Base-by-base conservation (phyloP, 371 early-diverging fungal genomes). In the Mortierella sp. region DNA sequence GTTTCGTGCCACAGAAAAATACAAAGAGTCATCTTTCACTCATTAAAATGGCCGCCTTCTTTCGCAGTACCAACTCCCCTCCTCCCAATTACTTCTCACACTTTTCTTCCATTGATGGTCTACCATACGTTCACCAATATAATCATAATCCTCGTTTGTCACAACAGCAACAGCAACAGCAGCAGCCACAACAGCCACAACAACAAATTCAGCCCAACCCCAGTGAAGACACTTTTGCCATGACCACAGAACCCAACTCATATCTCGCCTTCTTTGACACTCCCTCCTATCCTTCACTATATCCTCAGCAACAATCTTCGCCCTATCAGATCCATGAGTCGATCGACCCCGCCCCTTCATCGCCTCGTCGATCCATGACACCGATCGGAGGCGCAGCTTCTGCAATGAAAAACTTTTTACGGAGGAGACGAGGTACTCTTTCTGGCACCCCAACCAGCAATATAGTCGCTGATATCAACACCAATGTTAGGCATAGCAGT, bases 381-480 rank as follows among this genome's bases (percentile, higher is more conserved):
- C 67, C 76, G 13, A 76, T 76, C 15, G 67, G 67, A 3, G 68
- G 64, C 23, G 76, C 76, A 0, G 68, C 76, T 6, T 62, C 47
- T 19, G 76, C 66, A 1, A 71, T 76, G 76, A 76, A 64, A 34
- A 71, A 66, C 61, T 71, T 76, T 42, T 61, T 76, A 4, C 63
- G 61, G 29, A 66, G 72, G 19, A 63, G 71, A 37, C 58, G 71
- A 19, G 72, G 67, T 8, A 67, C 59, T 28, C 66, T 57, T 35
- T 23, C 29, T 17, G 35, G 62, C 17, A 57, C n/a, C n/a, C 47
- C 62, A 35, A 63, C 37, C 51, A 47, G 28, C 42, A 47, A 28
- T 19, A 40, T 12, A 1, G 26, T 34, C 53, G 32, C 12, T 31
- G 22, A 61, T 26, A 55, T 35, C 64, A 26, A 29, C 40, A 23